Evolutionary conservation across 768 basidiomycete genomes (phyloP).

Genomic region (Botryobasidium botryosum): DNA sequence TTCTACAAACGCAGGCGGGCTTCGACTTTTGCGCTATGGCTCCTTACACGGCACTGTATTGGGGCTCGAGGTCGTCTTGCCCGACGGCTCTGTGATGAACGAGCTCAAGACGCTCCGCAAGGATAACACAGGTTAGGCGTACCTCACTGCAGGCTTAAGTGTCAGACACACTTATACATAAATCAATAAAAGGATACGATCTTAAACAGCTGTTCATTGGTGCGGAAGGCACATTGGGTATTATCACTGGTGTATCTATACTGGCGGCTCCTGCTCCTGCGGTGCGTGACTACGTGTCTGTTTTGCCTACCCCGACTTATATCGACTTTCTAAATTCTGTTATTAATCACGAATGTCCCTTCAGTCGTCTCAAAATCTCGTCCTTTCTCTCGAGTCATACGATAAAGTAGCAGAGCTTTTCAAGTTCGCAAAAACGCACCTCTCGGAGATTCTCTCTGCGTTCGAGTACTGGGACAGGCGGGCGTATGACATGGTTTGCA

Average conservation of each 20-base stretch:
- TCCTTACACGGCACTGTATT: slow-evolving; percentile 89
- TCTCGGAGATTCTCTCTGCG: slow-evolving; percentile 91
- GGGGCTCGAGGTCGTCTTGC: slow-evolving; percentile 87
- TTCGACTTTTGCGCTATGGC: slow-evolving; percentile 85
- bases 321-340: background rate
- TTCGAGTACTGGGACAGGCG: slow-evolving; percentile 93
- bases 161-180: slow-evolving; percentile 17
- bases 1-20: slow-evolving; percentile 94
- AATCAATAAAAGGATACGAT: too few relatives aligned
- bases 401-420: slow-evolving; percentile 76
- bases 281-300: slow-evolving; percentile 8
- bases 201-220: slow-evolving; percentile 98
- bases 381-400: slow-evolving; percentile 77
- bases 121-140: slow-evolving; percentile 76
- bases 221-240: slow-evolving; percentile 87
- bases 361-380: slow-evolving; percentile 77
- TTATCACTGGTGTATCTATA: slow-evolving; percentile 91
- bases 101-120: slow-evolving; percentile 82
- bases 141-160: background rate
- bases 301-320: background rate
- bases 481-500: slow-evolving; percentile 51
- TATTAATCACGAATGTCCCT: background rate
- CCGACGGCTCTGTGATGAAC: slow-evolving; percentile 83
- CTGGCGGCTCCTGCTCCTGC: slow-evolving; percentile 60
- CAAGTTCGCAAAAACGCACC: slow-evolving; percentile 52